Base-by-base conservation (phyloP, 2,329 filamentous ascomycete species). In the Claviceps sp. region DNA sequence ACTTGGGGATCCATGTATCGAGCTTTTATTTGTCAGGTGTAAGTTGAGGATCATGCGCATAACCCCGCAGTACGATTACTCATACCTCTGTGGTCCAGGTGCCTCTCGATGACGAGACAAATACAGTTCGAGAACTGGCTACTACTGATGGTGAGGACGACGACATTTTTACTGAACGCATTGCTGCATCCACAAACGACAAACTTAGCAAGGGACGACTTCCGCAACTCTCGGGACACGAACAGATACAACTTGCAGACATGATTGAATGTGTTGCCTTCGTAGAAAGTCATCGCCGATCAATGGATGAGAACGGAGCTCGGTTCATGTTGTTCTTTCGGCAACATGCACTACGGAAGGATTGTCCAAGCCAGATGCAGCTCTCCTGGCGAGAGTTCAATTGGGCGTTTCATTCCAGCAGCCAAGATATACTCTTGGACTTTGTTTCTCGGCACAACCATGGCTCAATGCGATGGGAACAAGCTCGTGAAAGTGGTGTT, bases 261-360 rank as follows among this genome's bases (percentile, higher is more conserved):
- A 90, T 90, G 47, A 77, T 93, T 38, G 88, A 95, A 66, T 95
- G 89, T 55, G 80, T 85, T 45, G 85, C 86, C 4, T 79, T 86
- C 40, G 87, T 95, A 1, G 88, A 95, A 64, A 86, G 85, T 60
- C 88, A 96, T 61, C 80, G 88, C 17, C 80, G 88, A 5, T 95
- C 89, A 2, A 85, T 96, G 69, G 90, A 96, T 61, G 86, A 88
- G 60, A 95, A 95, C 61, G 90, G 86, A 3, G 85, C 86, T 8
- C 82, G 88, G 44, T 96, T 90, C 66, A 80, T 95, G 68, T 73
- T 95, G 13, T 93, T 93, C 67, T 93, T 91, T 69, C 78, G 88
- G 20, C 86, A 94, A 60, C 83, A 91, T 63, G 82, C 82, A 48
- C 71, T 94, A 47, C 80, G 83, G 29, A 82, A 81, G 64, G 75